These are phyloP conservation scores for Madurella fahalii DNA, from an alignment of 2,329 filamentous ascomycete genomes.

Conservation along the genomic window DNA sequence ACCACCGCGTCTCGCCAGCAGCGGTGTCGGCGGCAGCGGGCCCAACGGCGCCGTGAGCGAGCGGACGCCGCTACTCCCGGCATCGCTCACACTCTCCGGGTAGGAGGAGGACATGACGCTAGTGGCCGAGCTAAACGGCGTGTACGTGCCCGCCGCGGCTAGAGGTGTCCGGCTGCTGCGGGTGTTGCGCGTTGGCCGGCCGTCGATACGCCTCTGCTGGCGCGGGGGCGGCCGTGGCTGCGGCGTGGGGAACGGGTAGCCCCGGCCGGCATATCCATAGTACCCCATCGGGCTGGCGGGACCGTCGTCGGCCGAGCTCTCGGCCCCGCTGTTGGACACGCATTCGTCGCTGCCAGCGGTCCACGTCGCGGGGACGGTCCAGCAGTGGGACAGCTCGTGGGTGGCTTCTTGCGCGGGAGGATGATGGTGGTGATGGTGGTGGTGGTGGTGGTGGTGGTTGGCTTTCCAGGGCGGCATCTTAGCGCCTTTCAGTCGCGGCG, in stretches of 20 bases:
- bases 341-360: slow-evolving; percentile 19
- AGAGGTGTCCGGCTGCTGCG: not conserved
- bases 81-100: too few species aligned
- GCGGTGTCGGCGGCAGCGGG: too few species aligned
- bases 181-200: not conserved
- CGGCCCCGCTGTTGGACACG: slow-evolving; percentile 25
- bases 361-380: slow-evolving; percentile 43
- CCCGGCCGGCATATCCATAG: slow-evolving; percentile 6
- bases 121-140: too few species aligned
- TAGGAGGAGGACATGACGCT: too few species aligned
- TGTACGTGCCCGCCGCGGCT: too few species aligned
- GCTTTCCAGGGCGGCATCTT: slow-evolving; percentile 53
- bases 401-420: slow-evolving; percentile 34
- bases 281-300: slow-evolving; percentile 23
- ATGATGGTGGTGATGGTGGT: slow-evolving; percentile 12
- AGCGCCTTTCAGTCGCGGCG: slow-evolving; percentile 48
- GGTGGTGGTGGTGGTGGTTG: slow-evolving; percentile 17
- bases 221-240: slow-evolving; percentile 7
- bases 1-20: too few species aligned
- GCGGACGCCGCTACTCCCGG: too few species aligned
- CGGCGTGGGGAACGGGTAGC: slow-evolving; percentile 28
- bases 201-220: not conserved
- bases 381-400: slow-evolving; percentile 52
- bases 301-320: slow-evolving; percentile 27
- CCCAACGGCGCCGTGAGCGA: too few species aligned